Evolutionary conservation across 306 rosid genomes (phyloP), one percentile per base, ranked within the genome.

Genomic region (Gynostemma pentaphyllum): DNA sequence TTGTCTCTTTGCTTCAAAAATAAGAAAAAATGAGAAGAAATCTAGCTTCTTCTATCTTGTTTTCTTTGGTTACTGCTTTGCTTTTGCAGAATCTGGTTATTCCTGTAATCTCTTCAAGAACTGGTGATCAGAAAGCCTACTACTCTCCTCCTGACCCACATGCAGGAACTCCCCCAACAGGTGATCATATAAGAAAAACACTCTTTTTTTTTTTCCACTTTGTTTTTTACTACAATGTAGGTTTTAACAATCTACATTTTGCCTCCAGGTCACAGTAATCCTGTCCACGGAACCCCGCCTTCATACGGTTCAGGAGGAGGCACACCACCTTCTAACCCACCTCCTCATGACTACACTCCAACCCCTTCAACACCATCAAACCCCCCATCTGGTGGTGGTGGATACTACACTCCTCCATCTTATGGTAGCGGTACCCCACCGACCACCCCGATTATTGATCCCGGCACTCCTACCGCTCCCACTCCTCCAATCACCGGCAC

Each of bases 121-220:
- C 62, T 75, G 75, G 68, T 53, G 95, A 86, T 52, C 86, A 83
- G 88, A 92, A 88, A 77, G 80, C 68, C 82, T 88, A 70, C 67
- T 82, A 74, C 76, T 9, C 75, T 45, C 82, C 88, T 47, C 82
- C 88, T 46, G 80, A 83, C 66, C 95, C 88, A 53, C 70, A 74
- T 62, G 1, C 80, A 1, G 83, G 87, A 81, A 79, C 48, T 47
- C 76, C 90, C 53, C 84, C 84, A 3, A 0, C 78, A 70, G 89
- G 86, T 81, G 61, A 26, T 61, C 34, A 5, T 27, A 37, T 32
- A 59, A 37, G 6, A 59, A 36, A 5, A 18, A 37, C 19, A 36
- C 28, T 60, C 39, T 1, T 6, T 5, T 61, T 60, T 1, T 6
- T 5, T 61, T 19, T 11, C 29, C 10, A 14, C 1, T 5, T 36